phyloP scores from a whole-genome alignment of 139 green algal species.

The Microglena sp. region DNA sequence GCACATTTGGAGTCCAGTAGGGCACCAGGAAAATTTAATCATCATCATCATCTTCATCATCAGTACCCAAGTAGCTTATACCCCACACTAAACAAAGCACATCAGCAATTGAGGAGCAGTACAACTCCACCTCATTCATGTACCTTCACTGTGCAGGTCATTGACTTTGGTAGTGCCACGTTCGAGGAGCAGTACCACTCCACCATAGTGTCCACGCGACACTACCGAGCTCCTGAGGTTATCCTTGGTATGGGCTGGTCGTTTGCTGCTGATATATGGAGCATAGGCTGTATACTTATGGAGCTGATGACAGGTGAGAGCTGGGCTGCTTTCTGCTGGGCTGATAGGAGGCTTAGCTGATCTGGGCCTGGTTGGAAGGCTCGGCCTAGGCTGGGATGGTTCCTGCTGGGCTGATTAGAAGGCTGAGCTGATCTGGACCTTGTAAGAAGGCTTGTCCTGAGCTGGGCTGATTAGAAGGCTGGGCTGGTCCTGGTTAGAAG shows the following conservation, averaged over 20 bases:
- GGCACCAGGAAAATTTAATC: no score
- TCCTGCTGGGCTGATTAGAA: not conserved
- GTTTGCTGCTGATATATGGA: constrained; percentile 92
- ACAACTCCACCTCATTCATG: constrained; percentile 6
- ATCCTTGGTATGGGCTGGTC: constrained; percentile 90
- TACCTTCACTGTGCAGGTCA: constrained; percentile 71
- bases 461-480: not conserved
- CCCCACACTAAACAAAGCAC: no score
- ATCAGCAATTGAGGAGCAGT: no score
- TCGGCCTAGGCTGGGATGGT: not conserved
- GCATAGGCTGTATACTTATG: constrained; percentile 89
- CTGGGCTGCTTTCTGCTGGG: constrained; percentile 16
- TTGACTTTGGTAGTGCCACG: constrained; percentile 95
- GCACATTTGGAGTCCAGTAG: no score
- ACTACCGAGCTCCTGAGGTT: constrained; percentile 95
- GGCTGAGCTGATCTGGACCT: not conserved
- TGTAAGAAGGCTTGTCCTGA: not conserved
- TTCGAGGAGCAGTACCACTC: constrained; percentile 90
- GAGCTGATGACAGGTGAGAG: constrained; percentile 76
- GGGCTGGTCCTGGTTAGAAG: not conserved
- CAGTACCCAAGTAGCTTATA: no score
- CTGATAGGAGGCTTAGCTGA: not conserved
- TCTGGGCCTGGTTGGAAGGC: not conserved
- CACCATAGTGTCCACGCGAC: constrained; percentile 78
- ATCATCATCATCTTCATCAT: no score